These are phyloP conservation scores for Corylus avellana DNA, from an alignment of 306 rosid species.

Conservation along the genomic window DNA sequence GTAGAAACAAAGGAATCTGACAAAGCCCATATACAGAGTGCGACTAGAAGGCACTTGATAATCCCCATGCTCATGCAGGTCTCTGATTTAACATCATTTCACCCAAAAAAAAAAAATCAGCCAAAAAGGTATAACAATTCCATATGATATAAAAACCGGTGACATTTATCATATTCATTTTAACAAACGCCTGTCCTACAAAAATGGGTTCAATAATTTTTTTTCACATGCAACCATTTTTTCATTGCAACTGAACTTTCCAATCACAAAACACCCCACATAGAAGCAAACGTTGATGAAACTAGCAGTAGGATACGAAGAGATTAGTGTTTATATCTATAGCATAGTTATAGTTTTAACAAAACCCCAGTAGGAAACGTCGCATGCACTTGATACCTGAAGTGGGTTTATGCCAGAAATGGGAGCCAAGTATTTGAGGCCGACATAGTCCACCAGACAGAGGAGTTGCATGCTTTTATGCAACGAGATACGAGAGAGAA, in stretches of 20 bases:
- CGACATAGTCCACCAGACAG: neutral
- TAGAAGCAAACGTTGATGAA: neutral
- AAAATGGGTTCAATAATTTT: neutral
- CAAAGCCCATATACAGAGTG: constrained; percentile 25
- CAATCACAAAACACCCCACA: neutral
- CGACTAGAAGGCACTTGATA: constrained; percentile 22
- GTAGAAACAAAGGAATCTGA: constrained; percentile 18
- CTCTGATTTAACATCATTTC: neutral
- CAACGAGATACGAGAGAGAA: neutral
- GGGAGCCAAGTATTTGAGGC: neutral
- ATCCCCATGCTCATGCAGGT: constrained; percentile 26
- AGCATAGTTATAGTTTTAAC: neutral
- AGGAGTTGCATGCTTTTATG: neutral
- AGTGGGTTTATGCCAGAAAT: neutral
- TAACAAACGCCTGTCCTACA: neutral
- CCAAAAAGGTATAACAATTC: neutral
- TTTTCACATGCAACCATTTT: neutral
- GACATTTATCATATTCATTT: neutral
- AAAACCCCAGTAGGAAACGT: neutral
- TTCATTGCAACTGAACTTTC: neutral
- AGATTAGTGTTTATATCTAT: neutral
- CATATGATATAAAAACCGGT: no score
- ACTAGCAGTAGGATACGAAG: neutral
- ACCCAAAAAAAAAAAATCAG: neutral
- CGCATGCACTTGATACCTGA: neutral